A percentile compares a stretch with the other conserved stretches of the same genome.
These are phyloP conservation scores for Eucalyptus regnans DNA, from an alignment of 345 rosid genomes.

Conservation along the genomic window DNA sequence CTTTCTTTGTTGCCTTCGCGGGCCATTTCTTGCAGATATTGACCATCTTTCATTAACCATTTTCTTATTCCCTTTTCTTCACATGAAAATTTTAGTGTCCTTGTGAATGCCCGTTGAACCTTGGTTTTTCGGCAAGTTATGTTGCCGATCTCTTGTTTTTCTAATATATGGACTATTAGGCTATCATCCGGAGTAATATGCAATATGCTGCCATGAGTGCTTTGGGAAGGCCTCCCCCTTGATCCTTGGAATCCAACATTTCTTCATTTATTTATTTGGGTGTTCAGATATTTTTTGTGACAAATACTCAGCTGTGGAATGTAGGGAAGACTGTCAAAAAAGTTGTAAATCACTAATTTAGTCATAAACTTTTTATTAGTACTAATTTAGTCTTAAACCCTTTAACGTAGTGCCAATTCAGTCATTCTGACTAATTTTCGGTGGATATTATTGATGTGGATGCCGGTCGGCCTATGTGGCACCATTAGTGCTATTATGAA, in stretches of 20 bases:
- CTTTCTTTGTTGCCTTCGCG: no score
- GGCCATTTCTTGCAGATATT: no score
- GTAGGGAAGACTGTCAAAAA: no score
- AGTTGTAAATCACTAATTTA: no score
- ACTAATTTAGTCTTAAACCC: no score
- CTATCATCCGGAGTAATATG: conserved; percentile 73
- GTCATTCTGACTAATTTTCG: fast-evolving
- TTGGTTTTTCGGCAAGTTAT: background rate
- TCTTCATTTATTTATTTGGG: conserved; percentile 20
- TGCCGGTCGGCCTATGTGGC: fast-evolving
- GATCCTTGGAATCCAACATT: conserved; percentile 93
- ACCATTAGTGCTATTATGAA: fast-evolving
- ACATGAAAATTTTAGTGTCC: background rate
- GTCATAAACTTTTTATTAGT: fast-evolving
- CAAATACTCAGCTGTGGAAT: background rate
- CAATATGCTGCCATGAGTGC: conserved; percentile 93
- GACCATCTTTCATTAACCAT: background rate
- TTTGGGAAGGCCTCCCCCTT: conserved; percentile 82
- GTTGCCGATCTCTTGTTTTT: background rate
- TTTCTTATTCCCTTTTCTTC: background rate
- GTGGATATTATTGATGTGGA: fast-evolving
- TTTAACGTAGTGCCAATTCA: fast-evolving
- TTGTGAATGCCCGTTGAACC: background rate
- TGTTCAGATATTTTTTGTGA: background rate
- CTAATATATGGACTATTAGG: conserved; percentile 12